These are phyloP conservation scores for Komagataella mondaviorum DNA, from an alignment of 805 yeast species.

Conservation along the genomic window DNA sequence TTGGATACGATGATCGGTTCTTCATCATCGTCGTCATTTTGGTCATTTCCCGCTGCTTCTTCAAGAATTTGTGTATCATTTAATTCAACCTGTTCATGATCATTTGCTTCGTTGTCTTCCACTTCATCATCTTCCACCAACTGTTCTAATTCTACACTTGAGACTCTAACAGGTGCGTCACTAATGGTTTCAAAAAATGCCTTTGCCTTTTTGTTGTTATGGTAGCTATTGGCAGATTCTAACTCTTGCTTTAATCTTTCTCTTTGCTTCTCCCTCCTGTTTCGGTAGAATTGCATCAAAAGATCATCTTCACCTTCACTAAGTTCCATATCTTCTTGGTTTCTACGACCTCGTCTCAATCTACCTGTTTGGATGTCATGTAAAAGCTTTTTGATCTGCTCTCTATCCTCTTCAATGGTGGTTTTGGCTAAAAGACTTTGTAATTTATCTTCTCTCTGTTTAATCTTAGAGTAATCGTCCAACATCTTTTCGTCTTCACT, in stretches of 20 bases:
- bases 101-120: constrained; percentile 6
- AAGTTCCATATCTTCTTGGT: constrained; percentile 44
- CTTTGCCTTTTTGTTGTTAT: constrained; percentile 40
- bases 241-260: constrained; percentile 33
- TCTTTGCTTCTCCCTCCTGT: constrained; percentile 27
- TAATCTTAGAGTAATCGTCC: constrained; percentile 50
- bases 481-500: constrained; percentile 71
- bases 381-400: constrained; percentile 49
- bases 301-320: constrained; percentile 68
- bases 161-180: constrained; percentile 9
- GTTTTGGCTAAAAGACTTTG: constrained; percentile 45
- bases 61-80: constrained; percentile 3
- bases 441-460: constrained; percentile 43
- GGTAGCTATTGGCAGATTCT: constrained; percentile 22
- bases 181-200: constrained; percentile 59
- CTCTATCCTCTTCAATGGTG: constrained; percentile 47
- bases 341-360: constrained; percentile 43
- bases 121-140: constrained; percentile 12
- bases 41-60: neutral
- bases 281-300: constrained; percentile 21
- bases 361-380: constrained; percentile 65
- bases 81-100: constrained; percentile 3
- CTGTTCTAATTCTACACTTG: neutral
- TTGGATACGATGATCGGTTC: neutral
- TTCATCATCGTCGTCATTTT: neutral